A percentile compares a stretch with the other conserved stretches of the same genome.
Evolutionary conservation across 164 flowering plant species (phyloP).

Genomic region (Stephania japonica): DNA sequence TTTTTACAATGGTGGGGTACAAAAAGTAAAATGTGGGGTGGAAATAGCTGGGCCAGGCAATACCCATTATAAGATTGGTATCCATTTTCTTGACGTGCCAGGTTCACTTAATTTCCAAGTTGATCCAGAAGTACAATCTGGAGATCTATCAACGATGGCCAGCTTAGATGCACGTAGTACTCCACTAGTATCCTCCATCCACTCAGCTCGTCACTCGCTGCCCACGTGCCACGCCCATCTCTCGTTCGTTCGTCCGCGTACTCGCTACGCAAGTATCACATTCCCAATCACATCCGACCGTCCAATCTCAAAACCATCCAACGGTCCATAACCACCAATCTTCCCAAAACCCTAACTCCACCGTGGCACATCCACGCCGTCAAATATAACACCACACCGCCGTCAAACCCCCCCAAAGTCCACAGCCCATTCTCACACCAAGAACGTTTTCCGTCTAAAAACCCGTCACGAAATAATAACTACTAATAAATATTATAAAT

Average conservation of each 20-base stretch:
- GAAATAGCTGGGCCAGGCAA: too few relatives aligned
- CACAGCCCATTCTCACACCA: background rate
- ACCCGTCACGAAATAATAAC: too few relatives aligned
- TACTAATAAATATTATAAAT: too few relatives aligned
- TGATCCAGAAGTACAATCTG: background rate
- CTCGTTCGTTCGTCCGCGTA: background rate
- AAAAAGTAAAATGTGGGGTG: too few relatives aligned
- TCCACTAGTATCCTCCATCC: background rate
- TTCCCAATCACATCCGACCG: background rate
- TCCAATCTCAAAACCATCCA: background rate
- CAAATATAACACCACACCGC: background rate
- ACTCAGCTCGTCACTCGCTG: background rate
- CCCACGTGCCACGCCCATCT: background rate
- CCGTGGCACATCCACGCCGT: background rate
- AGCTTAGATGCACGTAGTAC: too few relatives aligned
- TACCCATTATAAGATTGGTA: too few relatives aligned
- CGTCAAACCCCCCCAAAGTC: background rate
- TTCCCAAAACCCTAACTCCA: background rate
- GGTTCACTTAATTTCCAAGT: too few relatives aligned
- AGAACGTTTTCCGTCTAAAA: background rate
- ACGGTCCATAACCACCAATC: background rate
- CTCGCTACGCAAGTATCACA: background rate
- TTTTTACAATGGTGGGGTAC: too few relatives aligned
- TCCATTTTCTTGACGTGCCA: too few relatives aligned
- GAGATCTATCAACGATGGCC: background rate